phyloP scores from a whole-genome alignment of 345 rosid genomes.

The Eucalyptus viminalis region DNA sequence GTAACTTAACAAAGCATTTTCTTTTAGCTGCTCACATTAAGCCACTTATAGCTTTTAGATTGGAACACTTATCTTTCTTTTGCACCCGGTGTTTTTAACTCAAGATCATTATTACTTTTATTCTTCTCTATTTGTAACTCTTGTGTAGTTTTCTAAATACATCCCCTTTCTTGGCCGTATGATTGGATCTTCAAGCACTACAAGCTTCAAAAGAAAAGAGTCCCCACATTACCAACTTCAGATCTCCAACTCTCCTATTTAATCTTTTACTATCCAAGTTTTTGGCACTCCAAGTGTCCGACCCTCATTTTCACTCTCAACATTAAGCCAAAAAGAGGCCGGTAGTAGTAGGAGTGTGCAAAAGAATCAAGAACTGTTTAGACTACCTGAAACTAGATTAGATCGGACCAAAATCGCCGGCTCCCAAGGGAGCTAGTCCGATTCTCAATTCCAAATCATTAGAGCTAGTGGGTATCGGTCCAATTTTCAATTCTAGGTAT shows the following conservation, averaged over 20 bases:
- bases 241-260: neutral
- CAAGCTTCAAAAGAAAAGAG: neutral
- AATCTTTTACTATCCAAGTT: neutral
- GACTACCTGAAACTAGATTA: too few relatives aligned
- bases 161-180: neutral
- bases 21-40: neutral
- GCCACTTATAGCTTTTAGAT: neutral
- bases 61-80: neutral
- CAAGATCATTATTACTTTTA: neutral
- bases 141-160: neutral
- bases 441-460: too few relatives aligned
- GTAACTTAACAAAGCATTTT: neutral
- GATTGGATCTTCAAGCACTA: neutral
- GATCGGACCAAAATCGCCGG: fast-evolving
- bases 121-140: neutral
- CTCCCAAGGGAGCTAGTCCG: fast-evolving
- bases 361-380: fast-evolving
- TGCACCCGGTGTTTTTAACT: neutral
- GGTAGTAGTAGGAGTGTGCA: too few relatives aligned
- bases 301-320: neutral
- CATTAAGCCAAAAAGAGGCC: neutral
- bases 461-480: too few relatives aligned
- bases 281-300: fast-evolving
- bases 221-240: neutral
- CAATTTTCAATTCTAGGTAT: too few relatives aligned